These are phyloP conservation scores for Ilex aquifolium DNA, from an alignment of 257 asterid genomes.

Conservation along the genomic window DNA sequence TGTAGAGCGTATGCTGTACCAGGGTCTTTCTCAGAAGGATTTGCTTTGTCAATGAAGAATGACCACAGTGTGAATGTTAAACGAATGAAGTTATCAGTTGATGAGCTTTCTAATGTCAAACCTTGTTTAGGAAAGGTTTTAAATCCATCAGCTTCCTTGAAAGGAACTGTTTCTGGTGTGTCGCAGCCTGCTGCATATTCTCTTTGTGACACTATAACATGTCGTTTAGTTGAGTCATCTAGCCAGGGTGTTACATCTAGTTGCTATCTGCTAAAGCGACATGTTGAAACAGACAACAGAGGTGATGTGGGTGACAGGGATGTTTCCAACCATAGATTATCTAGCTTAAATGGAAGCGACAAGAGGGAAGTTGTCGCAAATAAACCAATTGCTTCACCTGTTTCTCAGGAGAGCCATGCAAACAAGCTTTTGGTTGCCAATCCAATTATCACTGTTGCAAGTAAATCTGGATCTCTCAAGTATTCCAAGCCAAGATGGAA, in stretches of 20 bases:
- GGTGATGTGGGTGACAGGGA: constrained; percentile 31
- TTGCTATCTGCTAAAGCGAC: constrained; percentile 42
- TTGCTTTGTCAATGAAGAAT: constrained; percentile 21
- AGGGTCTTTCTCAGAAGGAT: constrained; percentile 28
- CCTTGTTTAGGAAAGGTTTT: constrained; percentile 29
- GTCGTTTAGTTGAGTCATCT: constrained; percentile 74
- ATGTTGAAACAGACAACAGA: constrained; percentile 24
- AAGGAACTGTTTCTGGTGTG: constrained; percentile 32
- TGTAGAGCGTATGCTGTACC: constrained; percentile 19
- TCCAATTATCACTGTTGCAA: constrained; percentile 32
- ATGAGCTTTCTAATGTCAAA: constrained; percentile 34
- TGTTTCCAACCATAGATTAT: constrained; percentile 27
- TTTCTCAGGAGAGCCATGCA: constrained; percentile 84
- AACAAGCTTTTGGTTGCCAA: constrained; percentile 49
- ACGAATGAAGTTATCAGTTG: constrained; percentile 26
- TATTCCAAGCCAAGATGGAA: constrained; percentile 81
- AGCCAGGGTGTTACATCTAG: constrained; percentile 50
- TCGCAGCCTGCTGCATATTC: constrained; percentile 29
- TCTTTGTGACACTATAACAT: constrained; percentile 30
- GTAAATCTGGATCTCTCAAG: constrained; percentile 30
- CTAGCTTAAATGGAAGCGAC: constrained; percentile 39
- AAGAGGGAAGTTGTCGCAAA: constrained; percentile 36
- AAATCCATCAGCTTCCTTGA: constrained; percentile 33
- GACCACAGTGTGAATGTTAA: constrained; percentile 20
- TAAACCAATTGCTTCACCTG: constrained; percentile 58